Evolutionary conservation across 2,329 filamentous ascomycete genomes (phyloP).

Genomic region (Gremmenia infestans): DNA sequence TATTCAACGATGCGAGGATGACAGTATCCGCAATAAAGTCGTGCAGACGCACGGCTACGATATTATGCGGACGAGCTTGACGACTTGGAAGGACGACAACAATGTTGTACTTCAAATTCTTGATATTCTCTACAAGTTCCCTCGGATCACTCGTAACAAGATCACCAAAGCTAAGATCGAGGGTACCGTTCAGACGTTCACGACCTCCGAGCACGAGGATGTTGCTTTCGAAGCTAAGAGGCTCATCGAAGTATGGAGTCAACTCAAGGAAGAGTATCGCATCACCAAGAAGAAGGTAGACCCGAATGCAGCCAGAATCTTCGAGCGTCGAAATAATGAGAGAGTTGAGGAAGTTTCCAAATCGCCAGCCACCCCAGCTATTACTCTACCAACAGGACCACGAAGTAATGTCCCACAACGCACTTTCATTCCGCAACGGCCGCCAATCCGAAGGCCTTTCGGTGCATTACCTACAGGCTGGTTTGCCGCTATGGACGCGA

Average conservation of each 20-base stretch:
- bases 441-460: neutral
- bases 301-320: slow-evolving; percentile 53
- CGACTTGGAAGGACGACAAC: slow-evolving; percentile 81
- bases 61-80: slow-evolving; percentile 82
- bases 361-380: slow-evolving; percentile 17
- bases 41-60: slow-evolving; percentile 97
- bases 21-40: slow-evolving; percentile 79
- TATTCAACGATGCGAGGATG: slow-evolving; percentile 81
- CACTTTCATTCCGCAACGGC: slow-evolving; percentile 41
- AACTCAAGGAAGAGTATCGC: slow-evolving; percentile 83
- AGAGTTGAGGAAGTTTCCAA: slow-evolving; percentile 45
- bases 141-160: slow-evolving; percentile 91
- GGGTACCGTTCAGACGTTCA: slow-evolving; percentile 66
- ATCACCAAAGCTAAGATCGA: slow-evolving; percentile 96
- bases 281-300: slow-evolving; percentile 88
- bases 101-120: slow-evolving; percentile 88
- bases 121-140: slow-evolving; percentile 82
- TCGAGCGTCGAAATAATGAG: slow-evolving; percentile 61
- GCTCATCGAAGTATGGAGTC: slow-evolving; percentile 80
- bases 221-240: slow-evolving; percentile 67
- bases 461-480: slow-evolving; percentile 70
- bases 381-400: slow-evolving; percentile 45
- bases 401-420: slow-evolving; percentile 46
- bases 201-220: slow-evolving; percentile 63
- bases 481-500: slow-evolving; percentile 68